phyloP scores from a whole-genome alignment of 2,329 filamentous ascomycete genomes.

The Leptographium wingfieldii region DNA sequence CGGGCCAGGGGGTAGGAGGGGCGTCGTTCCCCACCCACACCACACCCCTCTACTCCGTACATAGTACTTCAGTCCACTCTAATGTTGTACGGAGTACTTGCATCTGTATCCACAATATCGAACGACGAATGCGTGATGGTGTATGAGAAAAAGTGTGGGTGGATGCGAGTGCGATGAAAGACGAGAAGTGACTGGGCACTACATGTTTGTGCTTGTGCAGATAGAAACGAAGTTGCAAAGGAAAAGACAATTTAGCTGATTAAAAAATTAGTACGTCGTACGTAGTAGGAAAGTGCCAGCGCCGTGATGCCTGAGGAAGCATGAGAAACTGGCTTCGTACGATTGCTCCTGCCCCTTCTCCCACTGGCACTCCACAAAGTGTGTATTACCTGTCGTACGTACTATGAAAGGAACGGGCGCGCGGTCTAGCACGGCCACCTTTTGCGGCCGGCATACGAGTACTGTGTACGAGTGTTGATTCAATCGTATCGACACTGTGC shows the following conservation, averaged over 20 bases:
- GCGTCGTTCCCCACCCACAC: not conserved
- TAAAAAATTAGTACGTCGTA: no score
- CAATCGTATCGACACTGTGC: not conserved
- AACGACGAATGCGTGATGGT: conserved; percentile 4
- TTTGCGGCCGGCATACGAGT: not conserved
- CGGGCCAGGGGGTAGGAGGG: not conserved
- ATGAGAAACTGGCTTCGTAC: no score
- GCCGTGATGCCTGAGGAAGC: no score
- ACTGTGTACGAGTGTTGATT: no score
- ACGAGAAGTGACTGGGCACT: not conserved
- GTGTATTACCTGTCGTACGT: no score
- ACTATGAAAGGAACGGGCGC: not conserved
- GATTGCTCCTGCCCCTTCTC: not conserved
- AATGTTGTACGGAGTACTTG: not conserved
- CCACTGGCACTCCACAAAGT: not conserved
- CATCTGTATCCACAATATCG: conserved; percentile 2
- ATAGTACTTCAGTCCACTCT: not conserved
- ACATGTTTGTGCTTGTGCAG: not conserved
- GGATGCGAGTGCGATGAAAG: not conserved
- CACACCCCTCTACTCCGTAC: not conserved
- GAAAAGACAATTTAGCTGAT: not conserved
- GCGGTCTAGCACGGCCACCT: not conserved
- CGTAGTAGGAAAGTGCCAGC: not conserved
- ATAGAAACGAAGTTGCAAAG: not conserved
- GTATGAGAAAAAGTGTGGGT: not conserved